Percentiles rank a stretch among this genome's conserved stretches.
Conservation (phyloP, 805 yeast genomes). For the Debaryomyces castellii region DNA sequence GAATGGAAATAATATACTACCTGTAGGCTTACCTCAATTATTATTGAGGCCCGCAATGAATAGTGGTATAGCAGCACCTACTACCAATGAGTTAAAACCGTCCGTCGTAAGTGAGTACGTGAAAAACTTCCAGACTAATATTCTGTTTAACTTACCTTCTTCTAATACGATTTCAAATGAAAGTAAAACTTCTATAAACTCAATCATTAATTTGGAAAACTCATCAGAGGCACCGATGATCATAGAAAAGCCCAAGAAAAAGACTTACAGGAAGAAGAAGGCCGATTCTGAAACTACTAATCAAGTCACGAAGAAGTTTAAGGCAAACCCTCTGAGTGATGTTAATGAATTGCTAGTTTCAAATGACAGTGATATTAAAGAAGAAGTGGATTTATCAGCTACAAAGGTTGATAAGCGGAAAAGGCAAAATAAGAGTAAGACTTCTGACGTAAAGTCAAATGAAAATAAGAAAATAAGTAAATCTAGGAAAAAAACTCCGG, state of each 20-base stretch:
- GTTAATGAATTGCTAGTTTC: background rate
- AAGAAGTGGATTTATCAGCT: background rate
- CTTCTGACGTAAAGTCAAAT: constrained; percentile 10
- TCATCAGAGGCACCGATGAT: constrained; percentile 1
- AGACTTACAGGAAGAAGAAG: constrained; percentile 3
- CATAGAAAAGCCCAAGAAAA: constrained; percentile 2
- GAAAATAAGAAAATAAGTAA: constrained; percentile 9
- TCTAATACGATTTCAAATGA: constrained; percentile 5
- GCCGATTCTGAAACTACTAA: constrained; percentile 4
- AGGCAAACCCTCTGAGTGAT: background rate
- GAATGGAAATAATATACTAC: background rate
- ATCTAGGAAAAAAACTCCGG: constrained; percentile 15
- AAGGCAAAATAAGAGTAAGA: constrained; percentile 7
- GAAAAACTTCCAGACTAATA: constrained; percentile 31
- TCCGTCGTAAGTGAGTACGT: constrained; percentile 21
- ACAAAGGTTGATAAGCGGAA: constrained; percentile 1
- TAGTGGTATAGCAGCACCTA: background rate
- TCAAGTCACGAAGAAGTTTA: constrained; percentile 1
- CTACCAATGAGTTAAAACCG: background rate
- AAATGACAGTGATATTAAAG: background rate
- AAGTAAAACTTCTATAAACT: constrained; percentile 39
- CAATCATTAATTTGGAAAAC: constrained; percentile 40
- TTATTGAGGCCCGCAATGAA: background rate
- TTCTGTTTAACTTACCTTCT: constrained; percentile 18
- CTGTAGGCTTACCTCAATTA: background rate